Base-by-base conservation (phyloP, 2,329 filamentous ascomycete genomes). In the Xylariaceae sp. region DNA sequence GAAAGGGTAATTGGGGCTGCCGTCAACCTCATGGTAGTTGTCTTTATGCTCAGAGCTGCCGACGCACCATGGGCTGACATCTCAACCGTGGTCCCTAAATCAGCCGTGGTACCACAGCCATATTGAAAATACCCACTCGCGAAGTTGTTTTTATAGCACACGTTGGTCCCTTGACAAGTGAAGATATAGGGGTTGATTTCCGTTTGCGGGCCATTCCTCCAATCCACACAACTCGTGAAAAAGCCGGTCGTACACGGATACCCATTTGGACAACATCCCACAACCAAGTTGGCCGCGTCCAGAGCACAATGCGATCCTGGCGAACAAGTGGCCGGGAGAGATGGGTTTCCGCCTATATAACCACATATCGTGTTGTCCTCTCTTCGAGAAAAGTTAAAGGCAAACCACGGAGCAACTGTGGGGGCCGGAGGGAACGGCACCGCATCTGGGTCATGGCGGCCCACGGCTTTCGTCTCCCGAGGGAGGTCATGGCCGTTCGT, bases 301-400 rank as follows among this genome's bases (percentile, higher is more conserved):
- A 74, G 59, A 16, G 74, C 76, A 52, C 76, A 80, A 55, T 79
- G 73, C 26, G 74, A 78, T 23, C 74, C 76, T 0, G 68, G 65
- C 18, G 65, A 68, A 53, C 76, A 80, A 26, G 75, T 79, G 27
- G 75, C 76, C 3, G 74, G 72, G 19, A 77, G 57, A 16, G 59
- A 57, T 1, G 67, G 56, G 46, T 77, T 56, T 15, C 73, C 75
- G 44, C 68, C 70, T 51, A 80, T 65, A 56, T 69, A 80, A 29
- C 76, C 76, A 50, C 76, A 79, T 40, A 80, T 54, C 12, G 74
- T 78, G 56, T 76, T 75, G 17, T 57, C 53, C 43, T 71, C 64
- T 27, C 68, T 65, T 31, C 63, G 65, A 16, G 55, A 51, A 5
- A 69, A 58, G 27, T 62, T 58, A 28, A 52, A 55, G 29, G 60